A percentile compares a stretch with the other conserved stretches of the same genome.
phyloP scores from a whole-genome alignment of 257 asterid genomes.

The Euphrasia confusa region DNA sequence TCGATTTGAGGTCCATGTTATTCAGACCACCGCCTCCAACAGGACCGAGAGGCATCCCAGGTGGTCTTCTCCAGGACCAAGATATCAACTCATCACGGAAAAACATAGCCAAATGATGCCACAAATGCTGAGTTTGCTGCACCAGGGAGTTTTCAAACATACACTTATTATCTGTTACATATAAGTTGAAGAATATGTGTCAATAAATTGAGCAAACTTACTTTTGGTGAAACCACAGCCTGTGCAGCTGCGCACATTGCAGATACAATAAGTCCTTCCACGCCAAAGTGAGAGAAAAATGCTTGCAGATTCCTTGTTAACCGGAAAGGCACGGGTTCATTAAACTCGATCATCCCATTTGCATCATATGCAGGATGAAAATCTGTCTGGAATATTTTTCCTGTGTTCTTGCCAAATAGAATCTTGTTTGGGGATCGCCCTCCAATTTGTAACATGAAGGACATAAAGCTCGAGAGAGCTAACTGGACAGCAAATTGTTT shows the following conservation, averaged over 20 bases:
- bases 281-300: conserved; percentile 94
- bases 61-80: conserved; percentile 99
- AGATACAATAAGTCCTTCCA: conserved; percentile 91
- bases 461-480: conserved; percentile 94
- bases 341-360: conserved; percentile 94
- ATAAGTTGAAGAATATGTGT: conserved; percentile 3
- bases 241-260: conserved; percentile 96
- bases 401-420: conserved; percentile 91
- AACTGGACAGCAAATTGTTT: conserved; percentile 95
- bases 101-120: conserved; percentile 98
- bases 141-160: conserved; percentile 17
- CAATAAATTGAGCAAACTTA: conserved; percentile 32
- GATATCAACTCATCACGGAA: conserved; percentile 99
- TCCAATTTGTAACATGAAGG: conserved; percentile 94
- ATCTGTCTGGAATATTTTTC: conserved; percentile 95
- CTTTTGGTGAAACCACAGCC: conserved; percentile 97
- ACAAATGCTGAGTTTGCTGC: conserved; percentile 95
- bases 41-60: conserved; percentile 71
- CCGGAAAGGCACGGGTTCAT: conserved; percentile 95
- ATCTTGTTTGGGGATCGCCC: conserved; percentile 98
- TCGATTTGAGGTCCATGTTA: conserved; percentile 79
- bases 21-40: conserved; percentile 70
- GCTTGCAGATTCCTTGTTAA: conserved; percentile 93
- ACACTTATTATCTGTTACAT: conserved; percentile 3
- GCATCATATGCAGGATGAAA: conserved; percentile 97